Percentiles rank a stretch among this genome's conserved stretches.
phyloP scores from a whole-genome alignment of 768 basidiomycete genomes.

The Ephemerocybe angulata region DNA sequence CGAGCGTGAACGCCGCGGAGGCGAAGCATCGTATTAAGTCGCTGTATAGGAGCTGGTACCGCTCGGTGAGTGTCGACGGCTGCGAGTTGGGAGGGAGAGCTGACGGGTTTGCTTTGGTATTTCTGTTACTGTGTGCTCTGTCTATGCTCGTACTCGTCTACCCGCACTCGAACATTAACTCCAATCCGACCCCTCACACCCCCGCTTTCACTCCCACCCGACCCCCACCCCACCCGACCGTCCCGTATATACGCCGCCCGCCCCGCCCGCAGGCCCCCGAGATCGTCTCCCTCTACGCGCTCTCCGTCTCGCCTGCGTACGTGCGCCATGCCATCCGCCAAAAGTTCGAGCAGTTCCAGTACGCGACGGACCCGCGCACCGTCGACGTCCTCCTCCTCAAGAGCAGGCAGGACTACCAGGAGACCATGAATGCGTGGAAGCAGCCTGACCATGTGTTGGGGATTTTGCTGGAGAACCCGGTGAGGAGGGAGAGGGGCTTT shows the following conservation, averaged over 20 bases:
- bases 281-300: constrained; percentile 75
- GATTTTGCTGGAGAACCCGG: constrained; percentile 51
- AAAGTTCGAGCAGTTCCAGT: constrained; percentile 81
- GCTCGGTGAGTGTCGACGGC: constrained; percentile 58
- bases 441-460: constrained; percentile 79
- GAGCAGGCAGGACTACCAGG: constrained; percentile 84
- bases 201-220: too few species aligned
- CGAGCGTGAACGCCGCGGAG: constrained; percentile 54
- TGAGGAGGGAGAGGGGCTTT: constrained; percentile 53
- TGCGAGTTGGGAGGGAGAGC: not conserved
- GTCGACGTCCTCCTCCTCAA: constrained; percentile 88
- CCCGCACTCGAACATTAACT: too few species aligned
- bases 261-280: constrained; percentile 71
- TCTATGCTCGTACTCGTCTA: too few species aligned
- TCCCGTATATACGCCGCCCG: not conserved
- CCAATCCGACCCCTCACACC: too few species aligned
- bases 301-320: constrained; percentile 73
- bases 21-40: constrained; percentile 66
- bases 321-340: constrained; percentile 81
- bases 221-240: constrained; percentile 3
- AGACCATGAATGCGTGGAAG: constrained; percentile 93
- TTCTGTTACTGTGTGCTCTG: not conserved
- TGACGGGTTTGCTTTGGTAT: not conserved
- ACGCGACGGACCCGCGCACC: constrained; percentile 75
- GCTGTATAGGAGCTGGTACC: constrained; percentile 92